A percentile compares a stretch with the other conserved stretches of the same genome.
These are phyloP conservation scores for Stephanodiscus minutulus DNA, from an alignment of 108 stramenopile genomes.

Conservation along the genomic window DNA sequence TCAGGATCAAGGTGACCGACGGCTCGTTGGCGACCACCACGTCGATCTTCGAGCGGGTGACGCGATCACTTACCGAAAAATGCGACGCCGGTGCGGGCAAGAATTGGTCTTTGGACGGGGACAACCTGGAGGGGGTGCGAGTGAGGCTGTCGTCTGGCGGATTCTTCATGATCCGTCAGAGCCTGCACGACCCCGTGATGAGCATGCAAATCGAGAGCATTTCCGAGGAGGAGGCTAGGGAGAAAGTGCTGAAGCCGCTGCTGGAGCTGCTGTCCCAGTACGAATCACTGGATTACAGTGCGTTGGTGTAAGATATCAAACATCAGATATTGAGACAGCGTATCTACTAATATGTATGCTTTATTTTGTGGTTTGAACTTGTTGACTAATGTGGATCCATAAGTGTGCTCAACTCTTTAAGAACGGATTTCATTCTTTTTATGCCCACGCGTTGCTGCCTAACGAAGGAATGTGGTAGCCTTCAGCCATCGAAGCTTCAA, in stretches of 20 bases:
- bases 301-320: background rate
- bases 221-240: slow-evolving; percentile 44
- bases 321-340: background rate
- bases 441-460: too few relatives aligned
- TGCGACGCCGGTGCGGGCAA: slow-evolving; percentile 10
- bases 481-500: too few relatives aligned
- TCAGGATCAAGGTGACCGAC: slow-evolving; percentile 61
- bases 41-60: slow-evolving; percentile 52
- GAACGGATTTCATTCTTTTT: too few relatives aligned
- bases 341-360: too few relatives aligned
- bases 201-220: slow-evolving; percentile 79
- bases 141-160: slow-evolving; percentile 60
- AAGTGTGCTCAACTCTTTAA: too few relatives aligned
- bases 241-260: slow-evolving; percentile 53
- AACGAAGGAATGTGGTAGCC: too few relatives aligned
- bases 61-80: slow-evolving; percentile 31
- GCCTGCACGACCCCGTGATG: slow-evolving; percentile 83
- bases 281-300: slow-evolving; percentile 27
- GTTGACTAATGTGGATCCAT: too few relatives aligned
- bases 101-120: slow-evolving; percentile 66
- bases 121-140: slow-evolving; percentile 83
- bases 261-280: slow-evolving; percentile 40
- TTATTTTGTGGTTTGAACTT: too few relatives aligned
- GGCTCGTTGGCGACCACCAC: slow-evolving; percentile 64
- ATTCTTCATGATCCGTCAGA: slow-evolving; percentile 86